These are phyloP conservation scores for Beverwykella pulmonaria DNA, from an alignment of 495 filamentous ascomycete species.

Conservation along the genomic window DNA sequence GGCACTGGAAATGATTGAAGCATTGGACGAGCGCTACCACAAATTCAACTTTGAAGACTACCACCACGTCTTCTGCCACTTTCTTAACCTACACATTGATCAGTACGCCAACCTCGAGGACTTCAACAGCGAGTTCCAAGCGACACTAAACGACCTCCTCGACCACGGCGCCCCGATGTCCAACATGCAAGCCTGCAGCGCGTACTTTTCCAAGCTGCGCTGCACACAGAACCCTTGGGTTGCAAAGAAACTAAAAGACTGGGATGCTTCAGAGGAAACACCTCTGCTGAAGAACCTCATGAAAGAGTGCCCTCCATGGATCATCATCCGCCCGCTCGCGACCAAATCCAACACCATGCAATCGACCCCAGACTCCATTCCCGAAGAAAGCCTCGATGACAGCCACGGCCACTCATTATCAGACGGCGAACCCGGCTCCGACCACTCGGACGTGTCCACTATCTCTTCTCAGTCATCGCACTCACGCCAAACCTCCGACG, in stretches of 20 bases:
- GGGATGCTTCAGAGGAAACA: slow-evolving; percentile 15
- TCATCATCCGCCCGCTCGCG: slow-evolving; percentile 29
- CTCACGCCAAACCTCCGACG: slow-evolving; percentile 5
- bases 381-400: slow-evolving; percentile 8
- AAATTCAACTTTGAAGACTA: slow-evolving; percentile 37
- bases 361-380: slow-evolving; percentile 19
- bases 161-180: slow-evolving; percentile 32
- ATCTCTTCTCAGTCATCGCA: slow-evolving; percentile 17
- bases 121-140: slow-evolving; percentile 34
- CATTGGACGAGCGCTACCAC: slow-evolving; percentile 29
- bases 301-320: slow-evolving; percentile 34
- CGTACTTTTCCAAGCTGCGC: slow-evolving; percentile 39
- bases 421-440: not conserved
- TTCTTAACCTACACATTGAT: slow-evolving; percentile 39
- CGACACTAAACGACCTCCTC: slow-evolving; percentile 25
- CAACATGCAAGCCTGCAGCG: slow-evolving; percentile 35
- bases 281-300: slow-evolving; percentile 27
- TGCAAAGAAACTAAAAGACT: slow-evolving; percentile 31
- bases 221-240: slow-evolving; percentile 40
- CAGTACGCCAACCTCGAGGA: slow-evolving; percentile 32
- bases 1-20: slow-evolving; percentile 34
- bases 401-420: not conserved
- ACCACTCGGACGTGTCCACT: slow-evolving; percentile 10
- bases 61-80: slow-evolving; percentile 37
- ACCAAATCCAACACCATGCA: slow-evolving; percentile 5